Conservation (phyloP, 2,329 filamentous ascomycete genomes). For the Pyrenophora seminiperda region DNA sequence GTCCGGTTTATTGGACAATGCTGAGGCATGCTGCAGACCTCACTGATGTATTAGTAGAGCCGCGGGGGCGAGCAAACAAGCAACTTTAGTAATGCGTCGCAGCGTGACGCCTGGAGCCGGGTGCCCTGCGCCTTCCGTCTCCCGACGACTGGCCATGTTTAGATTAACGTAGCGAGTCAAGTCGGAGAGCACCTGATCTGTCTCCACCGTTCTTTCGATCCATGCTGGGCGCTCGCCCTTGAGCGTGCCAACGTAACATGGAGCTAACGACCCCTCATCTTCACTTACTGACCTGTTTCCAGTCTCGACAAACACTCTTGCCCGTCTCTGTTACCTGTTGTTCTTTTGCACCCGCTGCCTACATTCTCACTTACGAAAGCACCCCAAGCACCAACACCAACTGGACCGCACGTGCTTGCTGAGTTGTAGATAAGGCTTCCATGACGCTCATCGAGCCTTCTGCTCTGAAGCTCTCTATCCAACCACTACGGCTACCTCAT, state of each 20-base stretch:
- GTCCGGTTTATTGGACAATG: constrained; percentile 9
- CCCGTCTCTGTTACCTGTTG: constrained; percentile 11
- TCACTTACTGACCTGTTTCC: constrained; percentile 13
- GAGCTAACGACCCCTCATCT: constrained; percentile 22
- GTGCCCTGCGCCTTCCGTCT: constrained; percentile 14
- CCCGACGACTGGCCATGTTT: constrained; percentile 19
- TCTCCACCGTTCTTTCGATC: constrained; percentile 22
- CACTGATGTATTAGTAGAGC: constrained; percentile 2
- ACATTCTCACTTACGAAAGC: constrained; percentile 24
- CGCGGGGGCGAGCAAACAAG: constrained; percentile 10
- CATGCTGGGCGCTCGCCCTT: constrained; percentile 17
- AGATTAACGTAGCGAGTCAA: constrained; percentile 26
- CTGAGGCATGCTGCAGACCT: neutral
- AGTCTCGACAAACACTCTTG: constrained; percentile 17
- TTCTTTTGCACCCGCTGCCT: constrained; percentile 8
- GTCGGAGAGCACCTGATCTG: constrained; percentile 24
- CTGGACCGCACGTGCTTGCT: constrained; percentile 20
- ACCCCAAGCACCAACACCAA: constrained; percentile 23
- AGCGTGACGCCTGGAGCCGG: constrained; percentile 14
- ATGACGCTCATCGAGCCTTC: constrained; percentile 17
- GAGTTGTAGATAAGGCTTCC: constrained; percentile 26
- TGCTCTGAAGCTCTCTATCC: constrained; percentile 7
- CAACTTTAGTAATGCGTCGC: constrained; percentile 10
- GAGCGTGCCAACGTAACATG: constrained; percentile 26
- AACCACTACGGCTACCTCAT: constrained; percentile 11